These are phyloP conservation scores for Neurospora hispaniola DNA, from an alignment of 495 filamentous ascomycete genomes.

Conservation along the genomic window DNA sequence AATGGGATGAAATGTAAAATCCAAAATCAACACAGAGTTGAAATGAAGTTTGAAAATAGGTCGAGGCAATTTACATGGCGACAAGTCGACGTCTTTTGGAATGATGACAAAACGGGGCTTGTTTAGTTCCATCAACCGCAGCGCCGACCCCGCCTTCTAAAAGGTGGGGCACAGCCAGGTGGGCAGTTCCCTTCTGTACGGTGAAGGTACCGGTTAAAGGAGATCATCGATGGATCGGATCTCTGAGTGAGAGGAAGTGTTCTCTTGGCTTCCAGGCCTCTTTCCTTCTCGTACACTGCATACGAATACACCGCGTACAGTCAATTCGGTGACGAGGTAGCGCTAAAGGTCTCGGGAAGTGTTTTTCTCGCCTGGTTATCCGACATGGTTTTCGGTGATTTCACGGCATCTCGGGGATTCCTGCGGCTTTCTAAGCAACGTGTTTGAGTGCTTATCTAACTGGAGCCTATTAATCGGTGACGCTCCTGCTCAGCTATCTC, in stretches of 20 bases:
- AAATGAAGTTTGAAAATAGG: neutral
- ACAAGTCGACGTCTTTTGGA: neutral
- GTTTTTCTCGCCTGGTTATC: constrained; percentile 5
- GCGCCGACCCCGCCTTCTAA: constrained; percentile 7
- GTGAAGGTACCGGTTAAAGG: neutral
- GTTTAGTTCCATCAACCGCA: neutral
- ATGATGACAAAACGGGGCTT: constrained; percentile 1
- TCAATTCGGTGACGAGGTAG: neutral
- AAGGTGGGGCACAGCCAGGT: constrained; percentile 13
- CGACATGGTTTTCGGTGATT: constrained; percentile 18
- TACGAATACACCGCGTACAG: neutral
- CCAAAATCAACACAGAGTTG: neutral
- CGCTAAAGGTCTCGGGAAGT: constrained; percentile 3
- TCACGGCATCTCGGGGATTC: constrained; percentile 17
- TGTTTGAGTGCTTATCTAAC: neutral
- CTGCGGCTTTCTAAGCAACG: neutral
- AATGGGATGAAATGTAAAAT: neutral
- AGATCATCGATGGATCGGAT: neutral
- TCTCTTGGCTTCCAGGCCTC: neutral
- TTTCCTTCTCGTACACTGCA: neutral
- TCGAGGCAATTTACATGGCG: neutral
- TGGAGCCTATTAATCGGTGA: neutral
- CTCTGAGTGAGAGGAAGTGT: neutral
- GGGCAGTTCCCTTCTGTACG: neutral
- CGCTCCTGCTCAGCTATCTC: neutral